phyloP scores from a whole-genome alignment of 106 monocot species.

The Apostasia shenzhenica region DNA sequence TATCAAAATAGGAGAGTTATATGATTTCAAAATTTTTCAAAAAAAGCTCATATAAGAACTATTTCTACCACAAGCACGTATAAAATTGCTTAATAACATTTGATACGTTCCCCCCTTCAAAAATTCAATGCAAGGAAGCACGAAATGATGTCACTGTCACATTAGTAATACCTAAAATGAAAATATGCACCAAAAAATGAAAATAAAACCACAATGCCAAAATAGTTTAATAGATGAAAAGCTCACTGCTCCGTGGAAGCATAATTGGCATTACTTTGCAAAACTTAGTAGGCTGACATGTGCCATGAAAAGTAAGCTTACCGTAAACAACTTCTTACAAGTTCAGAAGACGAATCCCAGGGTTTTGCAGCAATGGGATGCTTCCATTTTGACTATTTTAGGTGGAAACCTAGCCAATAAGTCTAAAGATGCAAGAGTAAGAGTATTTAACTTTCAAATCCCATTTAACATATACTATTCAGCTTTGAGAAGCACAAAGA shows the following conservation, averaged over 20 bases:
- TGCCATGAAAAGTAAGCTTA: constrained; percentile 10
- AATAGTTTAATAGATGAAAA: neutral
- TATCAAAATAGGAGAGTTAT: no score
- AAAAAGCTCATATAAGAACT: no score
- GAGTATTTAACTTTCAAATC: neutral
- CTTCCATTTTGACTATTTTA: constrained; percentile 71
- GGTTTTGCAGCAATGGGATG: constrained; percentile 56
- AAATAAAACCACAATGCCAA: no score
- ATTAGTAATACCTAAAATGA: no score
- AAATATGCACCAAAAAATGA: no score
- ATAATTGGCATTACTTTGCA: no score
- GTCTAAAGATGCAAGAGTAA: constrained; percentile 39
- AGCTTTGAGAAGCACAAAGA: neutral
- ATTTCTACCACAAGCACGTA: no score
- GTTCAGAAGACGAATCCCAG: constrained; percentile 76
- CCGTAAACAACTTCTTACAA: constrained; percentile 87
- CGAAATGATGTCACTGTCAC: no score
- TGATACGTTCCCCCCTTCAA: no score
- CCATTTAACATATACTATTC: neutral
- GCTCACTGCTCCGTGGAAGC: neutral
- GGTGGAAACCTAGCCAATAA: constrained; percentile 92
- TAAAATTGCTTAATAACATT: no score
- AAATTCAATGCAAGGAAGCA: no score
- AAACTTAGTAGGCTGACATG: neutral
- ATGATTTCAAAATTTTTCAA: no score